Conservation (phyloP, 2,329 filamentous ascomycete genomes). For the Penicillium sp. region DNA sequence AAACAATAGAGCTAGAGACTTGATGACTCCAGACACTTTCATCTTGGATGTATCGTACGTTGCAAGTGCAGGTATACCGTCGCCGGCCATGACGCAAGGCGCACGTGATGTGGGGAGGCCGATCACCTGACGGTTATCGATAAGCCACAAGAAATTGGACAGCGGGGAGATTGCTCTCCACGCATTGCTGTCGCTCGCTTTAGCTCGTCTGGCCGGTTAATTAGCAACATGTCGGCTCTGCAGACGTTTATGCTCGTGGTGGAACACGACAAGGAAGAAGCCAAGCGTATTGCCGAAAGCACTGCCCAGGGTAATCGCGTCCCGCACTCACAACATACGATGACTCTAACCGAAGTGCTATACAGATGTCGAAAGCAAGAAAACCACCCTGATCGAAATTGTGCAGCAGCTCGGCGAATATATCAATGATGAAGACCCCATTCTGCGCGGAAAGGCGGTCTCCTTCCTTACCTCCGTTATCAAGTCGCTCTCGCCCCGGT, state of each 20-base stretch:
- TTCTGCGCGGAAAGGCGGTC: slow-evolving; percentile 56
- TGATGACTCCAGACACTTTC: slow-evolving; percentile 7
- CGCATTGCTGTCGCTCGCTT: slow-evolving; percentile 5
- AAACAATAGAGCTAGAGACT: slow-evolving; percentile 12
- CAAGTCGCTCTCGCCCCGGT: slow-evolving; percentile 49
- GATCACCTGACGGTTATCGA: slow-evolving; percentile 34
- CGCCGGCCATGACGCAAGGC: slow-evolving; percentile 20
- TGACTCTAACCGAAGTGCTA: slow-evolving; percentile 10
- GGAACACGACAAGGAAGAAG: slow-evolving; percentile 46
- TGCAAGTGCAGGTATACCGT: slow-evolving; percentile 4
- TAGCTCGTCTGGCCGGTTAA: slow-evolving; percentile 12
- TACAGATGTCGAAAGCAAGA: slow-evolving; percentile 55
- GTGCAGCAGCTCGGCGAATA: slow-evolving; percentile 63
- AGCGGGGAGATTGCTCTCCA: slow-evolving; percentile 12
- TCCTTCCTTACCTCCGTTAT: slow-evolving; percentile 44
- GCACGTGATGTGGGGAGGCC: slow-evolving; percentile 21
- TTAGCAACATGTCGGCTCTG: slow-evolving; percentile 44
- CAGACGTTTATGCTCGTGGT: slow-evolving; percentile 48
- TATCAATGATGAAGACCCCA: slow-evolving; percentile 61
- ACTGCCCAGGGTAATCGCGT: slow-evolving; percentile 41
- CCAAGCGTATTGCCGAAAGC: slow-evolving; percentile 42
- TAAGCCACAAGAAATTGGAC: slow-evolving; percentile 29
- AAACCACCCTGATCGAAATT: slow-evolving; percentile 58
- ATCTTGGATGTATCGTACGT: slow-evolving; percentile 14
- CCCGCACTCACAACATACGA: slow-evolving; percentile 7